phyloP scores from a whole-genome alignment of 306 rosid genomes.

The Dicorynia guianensis region DNA sequence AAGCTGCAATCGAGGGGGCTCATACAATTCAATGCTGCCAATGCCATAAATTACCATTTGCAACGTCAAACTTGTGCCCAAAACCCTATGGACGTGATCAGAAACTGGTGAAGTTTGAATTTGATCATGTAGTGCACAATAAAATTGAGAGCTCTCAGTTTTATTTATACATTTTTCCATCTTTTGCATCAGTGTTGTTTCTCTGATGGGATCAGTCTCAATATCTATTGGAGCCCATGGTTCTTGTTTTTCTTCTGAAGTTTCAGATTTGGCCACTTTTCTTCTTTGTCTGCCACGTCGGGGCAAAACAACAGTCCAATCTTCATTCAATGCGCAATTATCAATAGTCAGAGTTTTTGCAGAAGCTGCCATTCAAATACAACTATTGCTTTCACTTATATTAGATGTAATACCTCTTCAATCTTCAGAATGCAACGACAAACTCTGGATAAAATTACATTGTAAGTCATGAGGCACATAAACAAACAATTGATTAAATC shows the following conservation, averaged over 20 bases:
- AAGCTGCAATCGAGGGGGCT: conserved; percentile 72
- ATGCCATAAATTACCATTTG: conserved; percentile 83
- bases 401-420: conserved; percentile 20
- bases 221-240: conserved; percentile 71
- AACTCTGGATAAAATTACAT: conserved; percentile 10
- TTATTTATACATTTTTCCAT: conserved; percentile 54
- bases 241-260: conserved; percentile 50
- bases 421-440: conserved; percentile 26
- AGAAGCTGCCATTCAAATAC: conserved; percentile 63
- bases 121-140: conserved; percentile 56
- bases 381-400: not conserved
- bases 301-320: conserved; percentile 78
- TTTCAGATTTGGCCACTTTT: conserved; percentile 28
- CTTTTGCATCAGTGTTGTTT: conserved; percentile 63
- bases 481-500: conserved; percentile 4
- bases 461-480: conserved; percentile 15
- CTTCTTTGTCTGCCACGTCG: conserved; percentile 64
- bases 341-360: conserved; percentile 48
- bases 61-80: conserved; percentile 61
- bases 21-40: conserved; percentile 82
- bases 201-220: conserved; percentile 51
- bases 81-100: conserved; percentile 49
- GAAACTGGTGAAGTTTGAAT: conserved; percentile 50
- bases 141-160: conserved; percentile 66
- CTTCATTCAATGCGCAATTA: conserved; percentile 46